These are phyloP conservation scores for Carex myosuroides DNA, from an alignment of 176 grass and related monocot genomes.

Conservation along the genomic window DNA sequence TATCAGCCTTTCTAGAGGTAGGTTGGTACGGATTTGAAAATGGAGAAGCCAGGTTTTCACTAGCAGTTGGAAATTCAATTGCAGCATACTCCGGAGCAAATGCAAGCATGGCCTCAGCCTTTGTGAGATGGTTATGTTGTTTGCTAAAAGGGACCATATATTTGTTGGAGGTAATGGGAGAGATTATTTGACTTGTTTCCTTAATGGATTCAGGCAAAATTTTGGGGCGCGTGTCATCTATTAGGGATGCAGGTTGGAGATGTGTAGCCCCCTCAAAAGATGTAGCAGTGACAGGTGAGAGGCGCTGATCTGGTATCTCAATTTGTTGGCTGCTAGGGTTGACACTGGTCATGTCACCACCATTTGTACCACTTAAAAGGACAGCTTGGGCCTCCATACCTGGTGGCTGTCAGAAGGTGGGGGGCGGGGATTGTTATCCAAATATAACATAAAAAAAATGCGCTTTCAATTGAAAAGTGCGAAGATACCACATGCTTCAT, in stretches of 20 bases:
- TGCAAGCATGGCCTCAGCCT: constrained; percentile 85
- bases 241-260: constrained; percentile 39
- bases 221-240: constrained; percentile 55
- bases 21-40: constrained; percentile 79
- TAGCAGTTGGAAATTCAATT: constrained; percentile 39
- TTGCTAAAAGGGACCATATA: constrained; percentile 39
- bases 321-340: constrained; percentile 63
- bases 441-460: not conserved
- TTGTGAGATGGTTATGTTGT: constrained; percentile 72
- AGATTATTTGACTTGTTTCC: constrained; percentile 32
- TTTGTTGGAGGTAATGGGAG: constrained; percentile 34
- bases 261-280: constrained; percentile 68
- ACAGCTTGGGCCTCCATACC: constrained; percentile 77
- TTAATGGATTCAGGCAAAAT: constrained; percentile 32
- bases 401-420: constrained; percentile 61
- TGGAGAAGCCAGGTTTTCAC: constrained; percentile 27
- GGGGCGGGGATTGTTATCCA: constrained; percentile 20
- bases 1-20: constrained; percentile 60
- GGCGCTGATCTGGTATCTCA: constrained; percentile 66
- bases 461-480: not conserved
- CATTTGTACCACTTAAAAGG: constrained; percentile 39
- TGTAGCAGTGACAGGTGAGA: constrained; percentile 54
- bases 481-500: not conserved
- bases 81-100: constrained; percentile 98
- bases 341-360: constrained; percentile 49